Evolutionary conservation across 1,139 yeast species (phyloP).

Genomic region (Yamadazyma epiphylla): DNA sequence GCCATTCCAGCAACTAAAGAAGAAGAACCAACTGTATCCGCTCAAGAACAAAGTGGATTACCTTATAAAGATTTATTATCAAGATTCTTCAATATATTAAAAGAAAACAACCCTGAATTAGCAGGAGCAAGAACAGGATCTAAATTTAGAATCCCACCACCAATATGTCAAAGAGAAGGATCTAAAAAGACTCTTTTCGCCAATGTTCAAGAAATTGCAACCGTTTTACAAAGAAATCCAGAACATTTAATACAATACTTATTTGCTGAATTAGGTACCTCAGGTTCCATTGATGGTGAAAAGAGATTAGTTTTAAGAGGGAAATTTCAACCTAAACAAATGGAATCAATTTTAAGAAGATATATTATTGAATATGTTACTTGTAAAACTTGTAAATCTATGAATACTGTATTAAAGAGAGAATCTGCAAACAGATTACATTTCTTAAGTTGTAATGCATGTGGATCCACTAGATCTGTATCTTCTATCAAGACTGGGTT

Average conservation of each 20-base stretch:
- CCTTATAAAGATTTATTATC: slow-evolving; percentile 76
- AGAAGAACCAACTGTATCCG: slow-evolving; percentile 10
- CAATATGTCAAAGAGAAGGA: slow-evolving; percentile 96
- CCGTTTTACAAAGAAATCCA: slow-evolving; percentile 92
- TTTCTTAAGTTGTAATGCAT: slow-evolving; percentile 95
- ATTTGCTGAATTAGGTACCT: slow-evolving; percentile 98
- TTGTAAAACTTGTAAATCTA: slow-evolving; percentile 97
- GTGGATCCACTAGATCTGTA: slow-evolving; percentile 97
- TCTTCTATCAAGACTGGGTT: slow-evolving; percentile 98
- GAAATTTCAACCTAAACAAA: slow-evolving; percentile 95
- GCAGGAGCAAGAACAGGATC: slow-evolving; percentile 95
- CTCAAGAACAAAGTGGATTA: slow-evolving; percentile 30
- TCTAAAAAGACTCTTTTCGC: slow-evolving; percentile 94
- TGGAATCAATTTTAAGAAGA: slow-evolving; percentile 94
- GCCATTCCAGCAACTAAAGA: slow-evolving; percentile 25
- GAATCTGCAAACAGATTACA: slow-evolving; percentile 94
- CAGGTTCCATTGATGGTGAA: slow-evolving; percentile 98
- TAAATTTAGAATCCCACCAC: slow-evolving; percentile 96
- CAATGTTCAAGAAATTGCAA: slow-evolving; percentile 91
- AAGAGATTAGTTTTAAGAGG: slow-evolving; percentile 96
- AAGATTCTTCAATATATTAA: slow-evolving; percentile 81
- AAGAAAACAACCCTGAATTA: slow-evolving; percentile 93
- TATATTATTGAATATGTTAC: slow-evolving; percentile 96
- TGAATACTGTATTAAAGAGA: slow-evolving; percentile 93
- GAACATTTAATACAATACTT: slow-evolving; percentile 95